These are phyloP conservation scores for Scleroderma citrinum DNA, from an alignment of 768 basidiomycete species.

Conservation along the genomic window DNA sequence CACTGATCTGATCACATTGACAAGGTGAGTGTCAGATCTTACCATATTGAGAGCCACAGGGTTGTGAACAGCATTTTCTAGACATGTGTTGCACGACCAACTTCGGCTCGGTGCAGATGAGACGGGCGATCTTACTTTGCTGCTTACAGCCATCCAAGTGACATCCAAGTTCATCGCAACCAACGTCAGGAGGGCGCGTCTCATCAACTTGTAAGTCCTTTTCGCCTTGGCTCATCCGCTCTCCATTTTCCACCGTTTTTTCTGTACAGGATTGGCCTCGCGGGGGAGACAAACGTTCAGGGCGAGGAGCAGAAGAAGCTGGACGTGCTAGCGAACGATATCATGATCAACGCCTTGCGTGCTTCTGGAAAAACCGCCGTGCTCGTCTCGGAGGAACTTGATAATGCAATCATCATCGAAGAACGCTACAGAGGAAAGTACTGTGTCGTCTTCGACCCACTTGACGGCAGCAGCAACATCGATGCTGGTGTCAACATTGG, in stretches of 20 bases:
- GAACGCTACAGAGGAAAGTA: constrained; percentile 77
- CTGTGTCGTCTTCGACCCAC: constrained; percentile 97
- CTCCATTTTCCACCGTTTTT: constrained; percentile 2
- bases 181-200: constrained; percentile 92
- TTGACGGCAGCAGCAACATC: constrained; percentile 95
- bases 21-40: constrained; percentile 50
- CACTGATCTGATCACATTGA: constrained; percentile 90
- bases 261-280: constrained; percentile 79
- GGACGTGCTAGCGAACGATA: constrained; percentile 96
- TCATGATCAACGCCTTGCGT: constrained; percentile 96
- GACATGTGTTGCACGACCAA: constrained; percentile 87
- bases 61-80: constrained; percentile 20
- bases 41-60: not conserved
- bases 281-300: constrained; percentile 94
- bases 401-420: constrained; percentile 88
- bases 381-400: constrained; percentile 93
- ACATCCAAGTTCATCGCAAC: constrained; percentile 97
- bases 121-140: constrained; percentile 89
- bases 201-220: constrained; percentile 89
- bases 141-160: constrained; percentile 93
- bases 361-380: constrained; percentile 97
- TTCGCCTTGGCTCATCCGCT: not conserved
- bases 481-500: constrained; percentile 98
- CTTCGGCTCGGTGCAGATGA: constrained; percentile 74
- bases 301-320: constrained; percentile 99